Conservation (phyloP, 306 rosid species). For the Gleditsia sinensis region DNA sequence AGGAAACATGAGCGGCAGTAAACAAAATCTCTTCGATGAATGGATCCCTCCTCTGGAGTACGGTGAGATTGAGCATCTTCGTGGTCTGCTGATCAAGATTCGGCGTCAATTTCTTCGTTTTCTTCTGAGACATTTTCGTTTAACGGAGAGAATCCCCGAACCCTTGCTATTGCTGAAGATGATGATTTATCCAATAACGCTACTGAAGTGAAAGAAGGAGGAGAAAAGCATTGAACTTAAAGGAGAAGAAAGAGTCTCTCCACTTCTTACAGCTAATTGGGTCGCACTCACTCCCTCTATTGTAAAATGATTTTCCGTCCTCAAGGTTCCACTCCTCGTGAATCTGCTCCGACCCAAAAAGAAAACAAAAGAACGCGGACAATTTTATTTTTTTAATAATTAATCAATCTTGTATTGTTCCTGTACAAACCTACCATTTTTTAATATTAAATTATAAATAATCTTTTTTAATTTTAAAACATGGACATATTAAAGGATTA, state of each 20-base stretch:
- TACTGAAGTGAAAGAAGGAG: not conserved
- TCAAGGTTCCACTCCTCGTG: not conserved
- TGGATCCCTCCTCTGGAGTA: constrained; percentile 85
- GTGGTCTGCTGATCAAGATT: constrained; percentile 90
- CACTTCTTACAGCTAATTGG: not conserved
- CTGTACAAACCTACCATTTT: too few species aligned
- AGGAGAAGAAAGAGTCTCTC: not conserved
- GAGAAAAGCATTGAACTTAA: not conserved
- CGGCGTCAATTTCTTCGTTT: constrained; percentile 82
- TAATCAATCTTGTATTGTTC: too few species aligned
- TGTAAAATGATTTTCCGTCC: not conserved
- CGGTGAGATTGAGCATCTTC: constrained; percentile 85
- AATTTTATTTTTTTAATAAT: too few species aligned
- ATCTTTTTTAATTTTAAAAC: too few species aligned
- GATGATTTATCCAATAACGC: too few species aligned
- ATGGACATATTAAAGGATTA: too few species aligned
- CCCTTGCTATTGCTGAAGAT: not conserved
- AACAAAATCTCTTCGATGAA: constrained; percentile 89
- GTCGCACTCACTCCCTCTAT: not conserved
- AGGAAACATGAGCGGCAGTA: constrained; percentile 92
- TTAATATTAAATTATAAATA: too few species aligned
- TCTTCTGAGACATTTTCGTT: constrained; percentile 58
- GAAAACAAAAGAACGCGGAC: not conserved
- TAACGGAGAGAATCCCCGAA: not conserved
- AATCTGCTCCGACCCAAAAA: not conserved